phyloP scores from a whole-genome alignment of 78 protist species.

The Speleostelium caveatum region DNA sequence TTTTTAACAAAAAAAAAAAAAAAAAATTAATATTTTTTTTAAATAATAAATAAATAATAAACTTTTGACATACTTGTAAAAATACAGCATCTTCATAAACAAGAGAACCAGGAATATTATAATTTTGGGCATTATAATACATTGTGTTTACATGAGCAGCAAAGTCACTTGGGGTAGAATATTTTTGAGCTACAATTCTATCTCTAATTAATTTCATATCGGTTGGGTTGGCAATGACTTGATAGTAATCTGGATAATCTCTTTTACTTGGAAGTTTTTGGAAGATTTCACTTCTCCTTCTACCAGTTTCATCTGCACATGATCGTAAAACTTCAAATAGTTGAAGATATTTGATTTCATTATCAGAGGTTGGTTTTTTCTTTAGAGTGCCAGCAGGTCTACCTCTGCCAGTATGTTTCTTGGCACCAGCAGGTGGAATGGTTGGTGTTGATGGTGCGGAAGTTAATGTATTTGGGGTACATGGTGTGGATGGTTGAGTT shows the following conservation, averaged over 20 bases:
- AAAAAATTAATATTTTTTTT: not conserved
- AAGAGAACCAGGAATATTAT: conserved; percentile 55
- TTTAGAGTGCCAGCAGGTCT: conserved; percentile 75
- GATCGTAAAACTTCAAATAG: conserved; percentile 20
- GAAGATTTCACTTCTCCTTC: conserved; percentile 59
- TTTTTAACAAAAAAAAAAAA: too few species aligned
- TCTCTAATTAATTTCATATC: conserved; percentile 66
- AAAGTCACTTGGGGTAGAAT: conserved; percentile 35
- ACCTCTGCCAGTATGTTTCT: conserved; percentile 48
- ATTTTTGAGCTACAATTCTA: conserved; percentile 24
- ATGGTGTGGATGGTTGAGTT: not conserved
- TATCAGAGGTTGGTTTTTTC: conserved; percentile 36
- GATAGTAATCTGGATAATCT: conserved; percentile 79
- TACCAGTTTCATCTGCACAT: conserved; percentile 36
- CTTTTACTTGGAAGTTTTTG: conserved; percentile 58
- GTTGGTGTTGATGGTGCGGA: not conserved
- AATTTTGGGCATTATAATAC: conserved; percentile 75
- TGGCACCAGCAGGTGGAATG: conserved; percentile 19
- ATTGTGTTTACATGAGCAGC: conserved; percentile 37
- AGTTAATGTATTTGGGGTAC: conserved; percentile 3
- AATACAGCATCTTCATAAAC: conserved; percentile 74
- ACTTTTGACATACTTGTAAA: conserved; percentile 19
- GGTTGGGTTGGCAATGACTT: conserved; percentile 65
- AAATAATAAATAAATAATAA: not conserved
- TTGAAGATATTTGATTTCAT: conserved; percentile 40